Evolutionary conservation across 495 filamentous ascomycete genomes (phyloP).

Genomic region (Beverwykella pulmonaria): DNA sequence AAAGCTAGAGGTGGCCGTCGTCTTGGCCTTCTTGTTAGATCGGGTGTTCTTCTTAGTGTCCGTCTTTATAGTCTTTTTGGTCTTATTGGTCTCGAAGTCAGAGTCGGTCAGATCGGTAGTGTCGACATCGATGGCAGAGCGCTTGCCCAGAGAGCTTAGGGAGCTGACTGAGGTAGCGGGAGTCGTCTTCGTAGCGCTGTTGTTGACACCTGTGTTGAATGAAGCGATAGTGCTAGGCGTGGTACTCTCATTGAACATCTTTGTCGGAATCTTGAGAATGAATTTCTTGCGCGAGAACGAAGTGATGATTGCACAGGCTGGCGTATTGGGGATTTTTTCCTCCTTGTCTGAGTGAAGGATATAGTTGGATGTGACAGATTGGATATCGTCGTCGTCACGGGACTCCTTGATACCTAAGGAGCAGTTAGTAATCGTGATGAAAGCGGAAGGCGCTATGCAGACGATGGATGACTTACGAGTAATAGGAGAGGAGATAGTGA

Average conservation of each 20-base stretch:
- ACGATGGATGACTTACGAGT: too few species aligned
- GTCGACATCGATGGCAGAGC: not conserved
- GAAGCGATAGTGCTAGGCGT: not conserved
- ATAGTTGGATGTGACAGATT: too few species aligned
- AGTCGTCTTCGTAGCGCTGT: too few species aligned
- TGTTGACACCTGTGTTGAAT: too few species aligned
- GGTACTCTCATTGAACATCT: not conserved
- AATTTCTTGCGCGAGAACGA: not conserved
- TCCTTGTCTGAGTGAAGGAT: not conserved
- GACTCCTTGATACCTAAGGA: too few species aligned
- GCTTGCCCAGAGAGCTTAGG: not conserved
- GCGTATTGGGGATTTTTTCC: not conserved
- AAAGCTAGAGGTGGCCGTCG: not conserved
- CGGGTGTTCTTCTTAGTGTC: not conserved
- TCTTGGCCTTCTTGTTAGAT: not conserved
- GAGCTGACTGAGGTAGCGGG: not conserved
- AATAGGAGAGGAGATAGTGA: too few species aligned
- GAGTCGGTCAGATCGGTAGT: not conserved
- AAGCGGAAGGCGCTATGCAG: too few species aligned
- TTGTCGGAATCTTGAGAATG: not conserved
- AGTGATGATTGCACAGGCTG: not conserved
- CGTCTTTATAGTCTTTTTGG: not conserved
- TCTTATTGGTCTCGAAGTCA: not conserved
- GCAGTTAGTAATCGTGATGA: too few species aligned
- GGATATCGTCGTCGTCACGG: too few species aligned